Conservation (phyloP, 495 filamentous ascomycete genomes). For the Penicillium malachiteum region DNA sequence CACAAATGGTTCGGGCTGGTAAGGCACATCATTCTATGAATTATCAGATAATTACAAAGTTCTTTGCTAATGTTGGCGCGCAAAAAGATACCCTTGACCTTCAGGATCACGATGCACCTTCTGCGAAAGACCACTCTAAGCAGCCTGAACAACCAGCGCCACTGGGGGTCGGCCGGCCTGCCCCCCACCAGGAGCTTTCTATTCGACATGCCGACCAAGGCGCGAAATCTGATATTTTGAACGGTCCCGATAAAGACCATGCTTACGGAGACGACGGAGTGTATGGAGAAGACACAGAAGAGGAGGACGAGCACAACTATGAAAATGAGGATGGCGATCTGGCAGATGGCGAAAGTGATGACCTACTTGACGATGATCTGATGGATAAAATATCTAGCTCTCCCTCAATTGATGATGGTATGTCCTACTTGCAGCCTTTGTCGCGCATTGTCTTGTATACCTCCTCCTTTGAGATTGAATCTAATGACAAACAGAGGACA, state of each 20-base stretch:
- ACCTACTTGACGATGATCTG: slow-evolving; percentile 80
- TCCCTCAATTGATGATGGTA: slow-evolving; percentile 98
- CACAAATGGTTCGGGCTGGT: slow-evolving; percentile 79
- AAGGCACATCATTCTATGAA: slow-evolving; percentile 21
- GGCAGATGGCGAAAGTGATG: slow-evolving; percentile 72
- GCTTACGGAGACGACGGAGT: slow-evolving; percentile 48
- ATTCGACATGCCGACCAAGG: slow-evolving; percentile 78
- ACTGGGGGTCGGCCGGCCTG: slow-evolving; percentile 57
- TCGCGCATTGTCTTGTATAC: neutral
- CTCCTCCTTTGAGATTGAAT: slow-evolving; percentile 10
- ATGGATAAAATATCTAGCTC: slow-evolving; percentile 98
- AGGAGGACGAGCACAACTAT: slow-evolving; percentile 40
- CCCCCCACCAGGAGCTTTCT: slow-evolving; percentile 81
- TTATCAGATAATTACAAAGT: neutral
- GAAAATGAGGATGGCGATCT: slow-evolving; percentile 62
- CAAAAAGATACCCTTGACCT: slow-evolving; percentile 87
- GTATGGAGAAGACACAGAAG: slow-evolving; percentile 37
- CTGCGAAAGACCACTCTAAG: slow-evolving; percentile 73
- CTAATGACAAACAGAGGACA: slow-evolving; percentile 89
- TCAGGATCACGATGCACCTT: slow-evolving; percentile 77
- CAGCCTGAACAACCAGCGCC: slow-evolving; percentile 51
- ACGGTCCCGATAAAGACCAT: slow-evolving; percentile 49
- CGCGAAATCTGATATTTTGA: slow-evolving; percentile 60
- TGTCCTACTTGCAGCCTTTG: slow-evolving; percentile 31
- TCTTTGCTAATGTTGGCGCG: slow-evolving; percentile 16